A percentile compares a stretch with the other conserved stretches of the same genome.
These are phyloP conservation scores for Neurospora sp. DNA, from an alignment of 495 filamentous ascomycete species.

Conservation along the genomic window DNA sequence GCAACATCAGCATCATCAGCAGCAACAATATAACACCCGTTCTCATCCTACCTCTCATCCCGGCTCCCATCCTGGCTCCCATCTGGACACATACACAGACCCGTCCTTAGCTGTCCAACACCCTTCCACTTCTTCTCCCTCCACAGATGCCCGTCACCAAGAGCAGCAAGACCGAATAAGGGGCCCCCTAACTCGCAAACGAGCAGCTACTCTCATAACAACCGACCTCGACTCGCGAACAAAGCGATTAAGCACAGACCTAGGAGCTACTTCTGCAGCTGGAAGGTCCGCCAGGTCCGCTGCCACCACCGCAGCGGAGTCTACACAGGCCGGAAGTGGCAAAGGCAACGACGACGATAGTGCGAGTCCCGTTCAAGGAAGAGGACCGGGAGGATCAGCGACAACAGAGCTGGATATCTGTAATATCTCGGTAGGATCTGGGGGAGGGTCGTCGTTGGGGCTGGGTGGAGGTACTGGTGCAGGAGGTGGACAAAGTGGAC, in stretches of 20 bases:
- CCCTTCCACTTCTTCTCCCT: neutral
- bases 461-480: neutral
- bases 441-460: neutral
- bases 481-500: neutral
- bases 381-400: too few relatives aligned
- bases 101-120: neutral
- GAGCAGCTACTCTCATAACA: slow-evolving; percentile 9
- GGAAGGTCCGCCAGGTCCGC: too few relatives aligned
- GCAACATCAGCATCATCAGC: neutral
- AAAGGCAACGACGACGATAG: too few relatives aligned
- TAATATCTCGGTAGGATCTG: neutral
- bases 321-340: too few relatives aligned
- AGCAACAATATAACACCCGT: neutral
- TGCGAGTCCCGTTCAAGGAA: too few relatives aligned
- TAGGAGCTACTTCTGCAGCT: too few relatives aligned
- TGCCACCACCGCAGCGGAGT: too few relatives aligned
- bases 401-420: neutral
- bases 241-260: neutral
- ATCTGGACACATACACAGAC: neutral
- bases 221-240: neutral
- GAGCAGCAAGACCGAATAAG: neutral
- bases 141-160: neutral
- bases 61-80: neutral
- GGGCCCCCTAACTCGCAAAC: slow-evolving; percentile 29
- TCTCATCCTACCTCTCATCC: neutral